Percentiles rank a stretch among this genome's conserved stretches.
These are phyloP conservation scores for Epichloe coenophiala DNA, from an alignment of 2,329 filamentous ascomycete genomes.

Conservation along the genomic window DNA sequence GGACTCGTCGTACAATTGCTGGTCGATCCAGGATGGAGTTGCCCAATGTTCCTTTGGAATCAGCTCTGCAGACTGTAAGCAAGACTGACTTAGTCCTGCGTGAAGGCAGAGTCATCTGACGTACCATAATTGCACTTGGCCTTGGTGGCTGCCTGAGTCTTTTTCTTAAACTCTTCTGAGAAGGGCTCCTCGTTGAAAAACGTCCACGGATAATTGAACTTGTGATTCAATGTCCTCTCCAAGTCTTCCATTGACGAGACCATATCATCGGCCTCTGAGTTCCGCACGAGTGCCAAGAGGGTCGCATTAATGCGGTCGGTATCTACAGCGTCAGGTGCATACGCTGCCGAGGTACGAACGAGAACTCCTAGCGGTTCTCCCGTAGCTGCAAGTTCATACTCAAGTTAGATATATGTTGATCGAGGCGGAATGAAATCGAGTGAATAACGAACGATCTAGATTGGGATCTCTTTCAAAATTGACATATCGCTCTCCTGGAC, in stretches of 20 bases:
- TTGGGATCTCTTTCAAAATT: slow-evolving; percentile 72
- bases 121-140: slow-evolving; percentile 76
- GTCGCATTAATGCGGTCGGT: slow-evolving; percentile 87
- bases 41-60: slow-evolving; percentile 96
- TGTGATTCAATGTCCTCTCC: slow-evolving; percentile 90
- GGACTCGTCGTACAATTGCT: slow-evolving; percentile 73
- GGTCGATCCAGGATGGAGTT: slow-evolving; percentile 81
- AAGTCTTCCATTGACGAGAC: slow-evolving; percentile 81
- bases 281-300: slow-evolving; percentile 80
- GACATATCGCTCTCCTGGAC: slow-evolving; percentile 27
- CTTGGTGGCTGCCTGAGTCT: slow-evolving; percentile 70
- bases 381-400: slow-evolving; percentile 43
- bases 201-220: slow-evolving; percentile 99
- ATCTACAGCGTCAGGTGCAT: slow-evolving; percentile 60
- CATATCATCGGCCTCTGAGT: slow-evolving; percentile 75
- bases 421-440: neutral
- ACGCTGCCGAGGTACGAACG: slow-evolving; percentile 60
- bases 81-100: neutral
- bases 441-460: slow-evolving; percentile 56
- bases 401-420: slow-evolving; percentile 7
- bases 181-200: slow-evolving; percentile 98
- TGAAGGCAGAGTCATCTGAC: slow-evolving; percentile 7
- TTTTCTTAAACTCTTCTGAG: slow-evolving; percentile 78
- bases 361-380: slow-evolving; percentile 70
- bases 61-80: slow-evolving; percentile 40